These are phyloP conservation scores for Striga asiatica DNA, from an alignment of 257 asterid genomes.

Conservation along the genomic window DNA sequence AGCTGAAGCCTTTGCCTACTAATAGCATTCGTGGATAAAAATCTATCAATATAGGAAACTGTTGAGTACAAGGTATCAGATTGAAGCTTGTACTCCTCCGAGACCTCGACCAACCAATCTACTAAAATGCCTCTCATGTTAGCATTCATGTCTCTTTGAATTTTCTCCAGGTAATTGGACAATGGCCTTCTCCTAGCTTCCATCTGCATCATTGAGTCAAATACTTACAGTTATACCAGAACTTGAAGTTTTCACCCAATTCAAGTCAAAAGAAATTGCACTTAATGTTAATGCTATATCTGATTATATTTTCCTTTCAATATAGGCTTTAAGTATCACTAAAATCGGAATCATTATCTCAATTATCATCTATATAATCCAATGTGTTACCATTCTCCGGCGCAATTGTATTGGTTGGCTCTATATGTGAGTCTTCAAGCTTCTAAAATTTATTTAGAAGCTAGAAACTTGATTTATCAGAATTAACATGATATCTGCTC, in stretches of 20 bases:
- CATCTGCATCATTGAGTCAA: slow-evolving; percentile 16
- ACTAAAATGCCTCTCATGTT: slow-evolving; percentile 72
- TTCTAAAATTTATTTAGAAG: too few relatives aligned
- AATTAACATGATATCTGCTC: too few relatives aligned
- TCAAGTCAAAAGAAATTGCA: too few relatives aligned
- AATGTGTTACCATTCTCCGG: too few relatives aligned
- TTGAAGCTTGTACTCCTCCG: slow-evolving; percentile 65
- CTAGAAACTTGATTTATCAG: too few relatives aligned
- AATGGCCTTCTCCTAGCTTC: slow-evolving; percentile 40
- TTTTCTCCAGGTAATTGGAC: slow-evolving; percentile 42
- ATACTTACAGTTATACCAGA: not conserved
- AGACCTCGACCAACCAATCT: slow-evolving; percentile 85
- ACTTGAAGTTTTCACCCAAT: not conserved
- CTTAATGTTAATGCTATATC: too few relatives aligned
- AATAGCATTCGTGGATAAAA: slow-evolving; percentile 35
- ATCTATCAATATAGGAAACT: slow-evolving; percentile 54
- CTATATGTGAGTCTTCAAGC: too few relatives aligned
- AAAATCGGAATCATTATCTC: too few relatives aligned
- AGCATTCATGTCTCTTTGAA: slow-evolving; percentile 57
- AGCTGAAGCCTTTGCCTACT: slow-evolving; percentile 64
- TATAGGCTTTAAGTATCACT: too few relatives aligned
- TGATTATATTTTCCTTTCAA: too few relatives aligned
- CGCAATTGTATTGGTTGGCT: too few relatives aligned
- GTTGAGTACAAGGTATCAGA: slow-evolving; percentile 58
- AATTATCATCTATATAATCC: too few relatives aligned